Evolutionary conservation across 2,329 filamentous ascomycete species (phyloP).

Genomic region (Stagonosporopsis chrysanthemi): DNA sequence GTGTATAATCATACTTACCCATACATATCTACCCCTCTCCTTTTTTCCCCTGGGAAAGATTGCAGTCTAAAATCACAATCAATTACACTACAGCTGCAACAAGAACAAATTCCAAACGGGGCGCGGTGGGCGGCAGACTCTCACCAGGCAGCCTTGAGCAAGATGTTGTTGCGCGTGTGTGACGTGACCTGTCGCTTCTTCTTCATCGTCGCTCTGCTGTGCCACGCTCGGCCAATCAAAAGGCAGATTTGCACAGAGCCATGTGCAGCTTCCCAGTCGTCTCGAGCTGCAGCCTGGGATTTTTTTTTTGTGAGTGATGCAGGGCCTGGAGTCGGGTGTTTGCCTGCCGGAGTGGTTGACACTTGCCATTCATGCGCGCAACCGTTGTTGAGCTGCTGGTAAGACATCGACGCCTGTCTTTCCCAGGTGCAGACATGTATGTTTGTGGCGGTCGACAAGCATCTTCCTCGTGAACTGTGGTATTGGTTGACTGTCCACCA

Average conservation of each 20-base stretch:
- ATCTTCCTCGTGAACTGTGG: background rate
- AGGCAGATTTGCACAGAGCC: background rate
- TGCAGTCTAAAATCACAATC: too few relatives aligned
- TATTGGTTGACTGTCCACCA: too few relatives aligned
- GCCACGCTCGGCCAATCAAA: background rate
- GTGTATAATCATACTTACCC: too few relatives aligned
- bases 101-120: too few relatives aligned
- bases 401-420: too few relatives aligned
- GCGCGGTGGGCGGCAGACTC: too few relatives aligned
- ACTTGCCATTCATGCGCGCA: background rate
- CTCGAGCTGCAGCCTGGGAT: background rate
- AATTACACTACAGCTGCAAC: too few relatives aligned
- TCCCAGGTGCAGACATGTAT: background rate
- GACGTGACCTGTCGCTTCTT: background rate
- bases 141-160: too few relatives aligned
- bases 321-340: background rate
- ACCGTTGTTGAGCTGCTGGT: too few relatives aligned
- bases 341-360: background rate
- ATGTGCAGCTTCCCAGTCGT: background rate
- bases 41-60: too few relatives aligned
- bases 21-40: too few relatives aligned
- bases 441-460: background rate
- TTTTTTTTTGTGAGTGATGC: background rate
- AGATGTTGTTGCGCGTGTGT: too few relatives aligned
- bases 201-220: background rate